These are phyloP conservation scores for Chlorencoelia australis DNA, from an alignment of 2,329 filamentous ascomycete genomes.

Conservation along the genomic window DNA sequence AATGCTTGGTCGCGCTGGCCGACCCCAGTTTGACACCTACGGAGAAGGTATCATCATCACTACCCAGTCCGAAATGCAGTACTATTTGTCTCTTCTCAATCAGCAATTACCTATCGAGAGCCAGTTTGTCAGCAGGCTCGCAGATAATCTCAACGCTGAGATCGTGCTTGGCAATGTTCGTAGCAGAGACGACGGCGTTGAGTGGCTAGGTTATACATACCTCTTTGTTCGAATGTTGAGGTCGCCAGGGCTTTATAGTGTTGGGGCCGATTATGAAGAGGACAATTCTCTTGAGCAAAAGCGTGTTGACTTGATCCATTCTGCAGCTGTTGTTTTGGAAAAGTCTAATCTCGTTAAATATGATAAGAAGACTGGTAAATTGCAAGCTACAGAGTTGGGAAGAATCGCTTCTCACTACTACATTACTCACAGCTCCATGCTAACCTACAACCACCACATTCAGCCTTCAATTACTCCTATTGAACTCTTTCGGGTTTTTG, in stretches of 20 bases:
- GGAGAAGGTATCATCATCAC: slow-evolving; percentile 99
- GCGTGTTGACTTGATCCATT: slow-evolving; percentile 93
- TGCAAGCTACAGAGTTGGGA: slow-evolving; percentile 88
- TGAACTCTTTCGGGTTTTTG: slow-evolving; percentile 92
- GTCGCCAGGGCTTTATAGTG: slow-evolving; percentile 88
- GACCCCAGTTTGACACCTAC: slow-evolving; percentile 94
- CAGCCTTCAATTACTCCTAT: slow-evolving; percentile 89
- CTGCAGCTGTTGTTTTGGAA: slow-evolving; percentile 77
- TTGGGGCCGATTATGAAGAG: slow-evolving; percentile 90
- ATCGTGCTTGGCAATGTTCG: slow-evolving; percentile 90
- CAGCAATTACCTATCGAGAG: slow-evolving; percentile 96
- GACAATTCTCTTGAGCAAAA: slow-evolving; percentile 90
- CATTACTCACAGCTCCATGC: slow-evolving; percentile 92
- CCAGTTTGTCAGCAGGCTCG: slow-evolving; percentile 84
- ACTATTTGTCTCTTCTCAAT: slow-evolving; percentile 92
- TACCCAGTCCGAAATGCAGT: slow-evolving; percentile 87
- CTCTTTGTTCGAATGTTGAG: slow-evolving; percentile 96
- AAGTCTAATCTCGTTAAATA: slow-evolving; percentile 88
- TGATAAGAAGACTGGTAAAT: slow-evolving; percentile 80
- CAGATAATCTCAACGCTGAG: slow-evolving; percentile 94
- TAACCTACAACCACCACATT: slow-evolving; percentile 91
- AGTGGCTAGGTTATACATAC: slow-evolving; percentile 98
- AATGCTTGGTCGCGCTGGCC: slow-evolving; percentile 94
- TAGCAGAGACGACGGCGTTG: slow-evolving; percentile 88
- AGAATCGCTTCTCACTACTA: slow-evolving; percentile 98